Evolutionary conservation across 495 filamentous ascomycete species (phyloP), one percentile per base, ranked within the genome.

Genomic region (Clavariopsis aquatica): DNA sequence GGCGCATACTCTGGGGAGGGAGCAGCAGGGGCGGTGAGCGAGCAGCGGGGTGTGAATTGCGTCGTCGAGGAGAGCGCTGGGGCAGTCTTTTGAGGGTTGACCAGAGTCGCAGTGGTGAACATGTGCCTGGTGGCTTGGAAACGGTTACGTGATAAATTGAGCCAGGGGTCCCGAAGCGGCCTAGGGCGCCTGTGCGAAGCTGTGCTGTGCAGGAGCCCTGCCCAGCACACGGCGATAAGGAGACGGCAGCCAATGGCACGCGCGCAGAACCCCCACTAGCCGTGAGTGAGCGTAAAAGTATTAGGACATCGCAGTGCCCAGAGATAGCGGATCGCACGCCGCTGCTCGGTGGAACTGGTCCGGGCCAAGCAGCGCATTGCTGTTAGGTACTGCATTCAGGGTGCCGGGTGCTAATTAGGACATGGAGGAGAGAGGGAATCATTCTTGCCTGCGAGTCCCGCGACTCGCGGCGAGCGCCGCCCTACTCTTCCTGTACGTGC

Each of bases 61-160:
- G 12, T 10, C 36, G 41, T 36, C 41, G 57, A 22, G 22, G 43
- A 12, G 57, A 62, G 62, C 58, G 65, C 52, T 29, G 38, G 36
- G 43, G 29, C 34, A 45, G 45, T 61, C 63, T 61, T 65, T 65
- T 65, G 62, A 70, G 62, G 58, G 53, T 61, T 49, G 27, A 2
- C 1, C 22, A 22, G 12, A 4, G 45, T 38, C 45, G 59, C 47
- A 38, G 15, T 52, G 10, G 23, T 29, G 45, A 46, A 55, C 67
- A 70, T 70, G 62, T 66, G 67, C 62, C 63, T 62, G 61, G 53
- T 45, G 47, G 64, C 49, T 49, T 56, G 57, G 34, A 57, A 65
- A 60, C 52, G 23, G 31, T 69, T 61, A 69, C 56, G 54, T 65
- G 62, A 66, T 62, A 43, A 38, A 56, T 22, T 56, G 52, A 27